phyloP scores from a whole-genome alignment of 441 rosid species.

The Euphorbia celastroides region DNA sequence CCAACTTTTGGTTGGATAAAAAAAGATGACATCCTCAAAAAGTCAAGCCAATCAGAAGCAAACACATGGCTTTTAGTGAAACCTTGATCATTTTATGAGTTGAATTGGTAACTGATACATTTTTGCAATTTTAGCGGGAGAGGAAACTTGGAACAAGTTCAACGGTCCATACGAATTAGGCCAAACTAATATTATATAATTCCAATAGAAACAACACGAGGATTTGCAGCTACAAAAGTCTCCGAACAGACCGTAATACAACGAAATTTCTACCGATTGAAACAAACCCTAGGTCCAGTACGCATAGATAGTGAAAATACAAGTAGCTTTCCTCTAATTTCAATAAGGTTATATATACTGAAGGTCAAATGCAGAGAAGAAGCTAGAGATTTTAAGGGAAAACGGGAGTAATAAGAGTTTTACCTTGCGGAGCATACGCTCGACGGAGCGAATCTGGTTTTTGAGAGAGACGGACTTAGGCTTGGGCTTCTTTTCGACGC shows the following conservation, averaged over 20 bases:
- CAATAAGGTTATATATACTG: background rate
- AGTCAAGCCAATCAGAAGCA: no score
- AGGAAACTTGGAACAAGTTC: no score
- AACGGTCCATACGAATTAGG: background rate
- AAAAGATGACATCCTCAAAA: no score
- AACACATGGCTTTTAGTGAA: no score
- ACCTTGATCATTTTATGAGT: no score
- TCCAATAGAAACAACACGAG: background rate
- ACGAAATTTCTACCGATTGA: background rate
- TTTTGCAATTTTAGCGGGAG: no score
- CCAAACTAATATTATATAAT: background rate
- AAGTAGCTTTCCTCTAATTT: background rate
- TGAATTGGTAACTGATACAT: no score
- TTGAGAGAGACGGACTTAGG: conserved; percentile 66
- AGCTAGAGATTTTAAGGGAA: background rate
- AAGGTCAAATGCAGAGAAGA: background rate
- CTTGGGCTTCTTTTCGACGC: conserved; percentile 63
- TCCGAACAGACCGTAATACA: background rate
- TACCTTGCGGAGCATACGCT: conserved; percentile 94
- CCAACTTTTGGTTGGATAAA: no score
- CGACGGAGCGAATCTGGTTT: conserved; percentile 88
- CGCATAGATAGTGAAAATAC: background rate
- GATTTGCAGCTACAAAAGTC: background rate
- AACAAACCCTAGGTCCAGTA: conserved; percentile 13
- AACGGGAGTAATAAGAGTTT: background rate